A percentile compares a stretch with the other conserved stretches of the same genome.
phyloP scores from a whole-genome alignment of 208 protist species.

The Leishmania tarentolae region DNA sequence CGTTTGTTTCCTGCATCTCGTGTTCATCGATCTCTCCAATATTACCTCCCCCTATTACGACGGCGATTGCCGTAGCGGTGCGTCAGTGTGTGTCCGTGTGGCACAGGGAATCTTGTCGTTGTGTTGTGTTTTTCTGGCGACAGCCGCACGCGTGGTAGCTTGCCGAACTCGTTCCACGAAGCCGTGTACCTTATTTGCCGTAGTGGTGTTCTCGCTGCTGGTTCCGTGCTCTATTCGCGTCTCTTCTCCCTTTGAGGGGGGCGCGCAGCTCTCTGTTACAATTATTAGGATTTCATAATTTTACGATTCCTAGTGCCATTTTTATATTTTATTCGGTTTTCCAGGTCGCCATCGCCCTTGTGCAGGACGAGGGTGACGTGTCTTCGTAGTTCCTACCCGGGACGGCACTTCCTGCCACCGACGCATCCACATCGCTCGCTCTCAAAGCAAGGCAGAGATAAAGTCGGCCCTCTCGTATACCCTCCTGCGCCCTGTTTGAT shows the following conservation, averaged over 20 bases:
- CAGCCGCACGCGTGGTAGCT: too few relatives aligned
- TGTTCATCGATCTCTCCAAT: not conserved
- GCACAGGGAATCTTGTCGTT: not conserved
- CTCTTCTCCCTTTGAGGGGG: not conserved
- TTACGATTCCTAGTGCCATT: not conserved
- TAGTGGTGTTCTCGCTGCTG: not conserved
- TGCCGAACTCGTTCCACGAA: not conserved
- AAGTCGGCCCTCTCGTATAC: not conserved
- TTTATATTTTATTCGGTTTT: too few relatives aligned
- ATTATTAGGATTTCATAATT: not conserved
- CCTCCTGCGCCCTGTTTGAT: not conserved
- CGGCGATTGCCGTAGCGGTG: not conserved
- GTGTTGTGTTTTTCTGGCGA: not conserved
- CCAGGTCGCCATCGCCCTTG: not conserved
- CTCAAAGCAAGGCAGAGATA: too few relatives aligned
- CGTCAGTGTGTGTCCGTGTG: not conserved
- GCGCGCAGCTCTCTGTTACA: not conserved
- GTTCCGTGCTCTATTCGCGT: not conserved
- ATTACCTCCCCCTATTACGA: not conserved
- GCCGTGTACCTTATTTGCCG: not conserved
- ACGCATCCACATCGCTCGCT: not conserved
- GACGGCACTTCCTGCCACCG: not conserved
- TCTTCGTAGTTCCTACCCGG: not conserved
- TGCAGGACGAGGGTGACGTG: not conserved
- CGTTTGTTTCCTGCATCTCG: not conserved